Evolutionary conservation across 1,139 yeast species (phyloP).

Genomic region (Saccharomycopsis phalli): DNA sequence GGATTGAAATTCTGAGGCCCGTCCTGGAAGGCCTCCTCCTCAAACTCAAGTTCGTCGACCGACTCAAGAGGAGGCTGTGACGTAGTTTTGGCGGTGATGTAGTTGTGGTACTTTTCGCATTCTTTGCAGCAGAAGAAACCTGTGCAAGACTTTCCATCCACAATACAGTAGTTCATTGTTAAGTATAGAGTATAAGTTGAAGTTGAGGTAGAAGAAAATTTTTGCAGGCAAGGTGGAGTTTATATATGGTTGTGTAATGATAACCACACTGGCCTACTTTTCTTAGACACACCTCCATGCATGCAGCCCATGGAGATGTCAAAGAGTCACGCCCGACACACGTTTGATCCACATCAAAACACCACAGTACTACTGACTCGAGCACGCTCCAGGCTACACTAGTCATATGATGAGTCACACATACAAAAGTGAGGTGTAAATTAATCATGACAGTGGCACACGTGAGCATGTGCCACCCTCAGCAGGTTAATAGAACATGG

Average conservation of each 20-base stretch:
- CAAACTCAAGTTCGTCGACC: constrained; percentile 19
- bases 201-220: background rate
- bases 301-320: constrained; percentile 2
- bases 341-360: constrained; percentile 1
- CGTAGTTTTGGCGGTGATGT: constrained; percentile 7
- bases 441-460: no score
- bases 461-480: no score
- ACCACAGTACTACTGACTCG: constrained; percentile 1
- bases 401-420: no score
- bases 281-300: constrained; percentile 1
- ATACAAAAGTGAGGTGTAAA: no score
- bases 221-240: background rate
- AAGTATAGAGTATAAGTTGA: no score
- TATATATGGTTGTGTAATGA: background rate
- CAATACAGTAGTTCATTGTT: constrained; percentile 17
- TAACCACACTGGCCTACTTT: background rate
- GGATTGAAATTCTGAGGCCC: background rate
- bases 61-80: constrained; percentile 2
- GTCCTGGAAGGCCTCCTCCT: constrained; percentile 14
- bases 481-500: no score
- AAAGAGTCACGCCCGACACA: constrained; percentile 6
- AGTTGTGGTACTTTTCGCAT: constrained; percentile 16
- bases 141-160: constrained; percentile 18
- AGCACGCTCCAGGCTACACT: no score
- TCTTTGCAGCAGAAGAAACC: constrained; percentile 19